phyloP scores from a whole-genome alignment of 305 asterid species.

The Caryopteris hybrid region DNA sequence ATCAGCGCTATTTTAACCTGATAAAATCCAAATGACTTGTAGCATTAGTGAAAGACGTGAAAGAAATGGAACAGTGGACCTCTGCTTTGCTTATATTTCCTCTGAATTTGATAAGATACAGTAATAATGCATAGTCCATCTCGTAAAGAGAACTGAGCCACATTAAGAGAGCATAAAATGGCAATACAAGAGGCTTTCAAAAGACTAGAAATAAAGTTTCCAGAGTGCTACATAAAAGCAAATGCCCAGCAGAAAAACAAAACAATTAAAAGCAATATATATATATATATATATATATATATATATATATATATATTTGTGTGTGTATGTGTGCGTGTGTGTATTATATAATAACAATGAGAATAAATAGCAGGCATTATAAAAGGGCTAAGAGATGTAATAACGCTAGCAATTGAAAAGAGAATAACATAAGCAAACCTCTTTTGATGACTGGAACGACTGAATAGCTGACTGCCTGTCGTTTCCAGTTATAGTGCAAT shows the following conservation, averaged over 20 bases:
- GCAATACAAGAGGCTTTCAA: conserved; percentile 2
- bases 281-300: too few relatives aligned
- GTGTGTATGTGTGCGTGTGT: too few relatives aligned
- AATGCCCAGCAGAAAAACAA: not conserved
- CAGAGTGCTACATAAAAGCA: not conserved
- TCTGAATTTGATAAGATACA: not conserved
- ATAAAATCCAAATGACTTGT: conserved; percentile 12
- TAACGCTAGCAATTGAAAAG: not conserved
- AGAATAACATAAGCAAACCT: conserved; percentile 44
- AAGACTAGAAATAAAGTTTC: conserved; percentile 2
- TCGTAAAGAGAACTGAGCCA: conserved; percentile 3
- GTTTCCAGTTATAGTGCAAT: conserved; percentile 49
- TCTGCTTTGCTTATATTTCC: not conserved
- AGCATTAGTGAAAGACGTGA: conserved; percentile 1
- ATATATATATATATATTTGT: not conserved
- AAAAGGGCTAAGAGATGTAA: not conserved
- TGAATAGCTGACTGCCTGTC: conserved; percentile 75
- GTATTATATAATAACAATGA: not conserved
- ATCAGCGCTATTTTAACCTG: conserved; percentile 88
- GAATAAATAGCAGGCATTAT: not conserved
- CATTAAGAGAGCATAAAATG: not conserved
- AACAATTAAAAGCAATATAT: not conserved
- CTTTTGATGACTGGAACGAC: conserved; percentile 68
- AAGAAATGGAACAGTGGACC: not conserved
- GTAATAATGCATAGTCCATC: not conserved